phyloP scores from a whole-genome alignment of 345 rosid genomes.

The Brassica napus region DNA sequence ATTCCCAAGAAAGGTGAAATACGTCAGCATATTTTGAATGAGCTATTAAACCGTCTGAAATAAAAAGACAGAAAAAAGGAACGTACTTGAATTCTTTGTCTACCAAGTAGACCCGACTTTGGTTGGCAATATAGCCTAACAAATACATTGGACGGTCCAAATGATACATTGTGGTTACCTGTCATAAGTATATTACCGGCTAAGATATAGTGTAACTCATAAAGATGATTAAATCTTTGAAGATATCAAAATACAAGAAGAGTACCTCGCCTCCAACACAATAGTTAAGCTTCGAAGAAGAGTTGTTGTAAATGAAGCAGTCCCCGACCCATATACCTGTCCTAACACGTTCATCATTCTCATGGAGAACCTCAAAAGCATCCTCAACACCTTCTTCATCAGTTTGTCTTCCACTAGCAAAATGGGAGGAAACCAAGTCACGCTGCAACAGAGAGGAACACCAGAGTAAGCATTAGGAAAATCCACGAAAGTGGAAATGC shows the following conservation, averaged over 20 bases:
- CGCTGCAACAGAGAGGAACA: slow-evolving; percentile 56
- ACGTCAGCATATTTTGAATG: neutral
- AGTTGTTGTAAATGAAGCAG: slow-evolving; percentile 96
- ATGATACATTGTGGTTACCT: slow-evolving; percentile 99
- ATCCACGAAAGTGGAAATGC: neutral
- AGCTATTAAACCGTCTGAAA: neutral
- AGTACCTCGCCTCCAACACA: slow-evolving; percentile 99
- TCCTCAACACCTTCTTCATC: slow-evolving; percentile 99
- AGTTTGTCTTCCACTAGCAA: slow-evolving; percentile 81
- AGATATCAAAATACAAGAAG: slow-evolving; percentile 7
- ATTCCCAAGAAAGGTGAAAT: neutral
- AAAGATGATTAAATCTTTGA: neutral
- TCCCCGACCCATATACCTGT: slow-evolving; percentile 99
- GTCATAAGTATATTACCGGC: slow-evolving; percentile 12
- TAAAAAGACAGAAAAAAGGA: neutral
- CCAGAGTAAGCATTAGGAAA: slow-evolving; percentile 21
- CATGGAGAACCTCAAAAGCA: slow-evolving; percentile 98
- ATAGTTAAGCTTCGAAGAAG: slow-evolving; percentile 97
- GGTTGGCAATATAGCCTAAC: slow-evolving; percentile 94
- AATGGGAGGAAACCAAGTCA: slow-evolving; percentile 79
- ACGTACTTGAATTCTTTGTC: slow-evolving; percentile 99
- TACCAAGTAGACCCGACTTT: slow-evolving; percentile 93
- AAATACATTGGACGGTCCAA: slow-evolving; percentile 99
- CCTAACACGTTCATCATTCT: slow-evolving; percentile 95
- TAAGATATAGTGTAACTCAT: neutral